A percentile compares a stretch with the other conserved stretches of the same genome.
These are phyloP conservation scores for Globisporangium canariense DNA, from an alignment of 352 stramenopile genomes.

Conservation along the genomic window DNA sequence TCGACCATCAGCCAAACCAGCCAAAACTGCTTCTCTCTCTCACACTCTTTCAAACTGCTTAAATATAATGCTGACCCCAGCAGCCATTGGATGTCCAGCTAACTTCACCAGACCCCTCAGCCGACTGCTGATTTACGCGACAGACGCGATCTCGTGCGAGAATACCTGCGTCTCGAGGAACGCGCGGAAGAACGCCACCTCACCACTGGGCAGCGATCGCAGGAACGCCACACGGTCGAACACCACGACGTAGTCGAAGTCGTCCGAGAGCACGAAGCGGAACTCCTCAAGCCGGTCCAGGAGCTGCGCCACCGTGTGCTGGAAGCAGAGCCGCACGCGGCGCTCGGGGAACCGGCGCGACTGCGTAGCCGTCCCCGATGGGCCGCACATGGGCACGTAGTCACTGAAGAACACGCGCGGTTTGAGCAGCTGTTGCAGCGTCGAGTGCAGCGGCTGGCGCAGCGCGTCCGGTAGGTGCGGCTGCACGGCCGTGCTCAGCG, in stretches of 20 bases:
- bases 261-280: constrained; percentile 81
- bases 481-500: constrained; percentile 39
- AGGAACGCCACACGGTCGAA: constrained; percentile 79
- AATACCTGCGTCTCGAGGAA: constrained; percentile 88
- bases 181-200: constrained; percentile 66
- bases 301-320: constrained; percentile 43
- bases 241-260: constrained; percentile 85
- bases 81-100: background rate
- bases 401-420: constrained; percentile 77
- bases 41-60: background rate
- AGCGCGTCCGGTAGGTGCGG: constrained; percentile 46
- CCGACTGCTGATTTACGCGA: constrained; percentile 25
- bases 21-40: background rate
- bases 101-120: background rate
- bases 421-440: constrained; percentile 63
- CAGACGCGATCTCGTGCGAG: constrained; percentile 77
- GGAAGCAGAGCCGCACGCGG: constrained; percentile 60
- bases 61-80: background rate
- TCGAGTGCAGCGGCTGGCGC: constrained; percentile 37
- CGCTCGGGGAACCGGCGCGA: constrained; percentile 47
- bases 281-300: constrained; percentile 68
- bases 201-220: constrained; percentile 38
- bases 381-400: constrained; percentile 61
- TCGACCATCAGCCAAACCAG: background rate
- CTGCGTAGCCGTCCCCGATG: constrained; percentile 13